Evolutionary conservation across 2,329 filamentous ascomycete species (phyloP).

Genomic region (Alternaria arborescens): DNA sequence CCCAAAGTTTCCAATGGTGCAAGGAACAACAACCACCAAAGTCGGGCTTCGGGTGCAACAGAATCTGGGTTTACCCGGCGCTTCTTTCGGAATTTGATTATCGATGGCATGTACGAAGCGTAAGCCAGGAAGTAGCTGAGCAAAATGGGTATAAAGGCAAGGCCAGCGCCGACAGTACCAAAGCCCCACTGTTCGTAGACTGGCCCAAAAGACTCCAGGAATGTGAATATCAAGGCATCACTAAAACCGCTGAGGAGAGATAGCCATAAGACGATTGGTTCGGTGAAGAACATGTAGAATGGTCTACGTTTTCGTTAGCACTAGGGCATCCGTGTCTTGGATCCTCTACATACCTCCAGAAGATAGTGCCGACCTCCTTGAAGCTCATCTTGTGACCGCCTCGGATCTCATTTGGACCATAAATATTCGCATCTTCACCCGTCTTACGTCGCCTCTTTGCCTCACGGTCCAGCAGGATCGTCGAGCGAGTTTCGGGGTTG

Average conservation of each 20-base stretch:
- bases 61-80: constrained; percentile 60
- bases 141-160: constrained; percentile 72
- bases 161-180: constrained; percentile 62
- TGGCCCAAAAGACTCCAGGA: constrained; percentile 73
- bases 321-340: neutral
- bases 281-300: constrained; percentile 76
- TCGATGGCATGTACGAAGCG: constrained; percentile 66
- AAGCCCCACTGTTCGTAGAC: constrained; percentile 75
- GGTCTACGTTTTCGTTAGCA: constrained; percentile 58
- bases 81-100: constrained; percentile 57
- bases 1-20: constrained; percentile 71
- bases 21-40: constrained; percentile 71
- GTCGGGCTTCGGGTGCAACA: constrained; percentile 69
- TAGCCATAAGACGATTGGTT: constrained; percentile 75
- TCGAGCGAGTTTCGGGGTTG: constrained; percentile 79
- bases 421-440: constrained; percentile 67
- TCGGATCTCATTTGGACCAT: constrained; percentile 72
- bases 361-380: constrained; percentile 58
- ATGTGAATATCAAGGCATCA: constrained; percentile 80
- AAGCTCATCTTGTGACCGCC: constrained; percentile 51
- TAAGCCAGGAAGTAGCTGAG: constrained; percentile 72
- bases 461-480: constrained; percentile 77
- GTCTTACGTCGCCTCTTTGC: constrained; percentile 75
- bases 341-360: constrained; percentile 41
- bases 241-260: constrained; percentile 77